Evolutionary conservation across 495 filamentous ascomycete species (phyloP).

Genomic region (Pseudomonodictys pantanalensis): DNA sequence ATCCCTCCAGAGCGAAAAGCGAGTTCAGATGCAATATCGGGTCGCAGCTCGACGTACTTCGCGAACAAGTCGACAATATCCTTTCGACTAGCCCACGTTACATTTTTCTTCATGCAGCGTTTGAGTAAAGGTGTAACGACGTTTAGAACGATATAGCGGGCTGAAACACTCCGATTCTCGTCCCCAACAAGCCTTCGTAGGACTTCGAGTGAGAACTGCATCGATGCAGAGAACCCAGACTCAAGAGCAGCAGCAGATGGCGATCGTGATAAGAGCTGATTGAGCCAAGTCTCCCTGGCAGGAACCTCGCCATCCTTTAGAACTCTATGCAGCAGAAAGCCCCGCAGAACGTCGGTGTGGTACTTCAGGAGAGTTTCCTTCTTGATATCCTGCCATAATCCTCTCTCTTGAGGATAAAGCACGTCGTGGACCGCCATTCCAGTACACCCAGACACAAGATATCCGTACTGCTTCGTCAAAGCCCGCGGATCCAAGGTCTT

Average conservation of each 20-base stretch:
- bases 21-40: background rate
- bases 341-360: constrained; percentile 11
- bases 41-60: constrained; percentile 4
- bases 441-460: constrained; percentile 14
- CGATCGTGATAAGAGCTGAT: background rate
- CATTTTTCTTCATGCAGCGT: constrained; percentile 11
- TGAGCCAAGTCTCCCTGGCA: background rate
- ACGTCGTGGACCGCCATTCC: background rate
- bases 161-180: background rate
- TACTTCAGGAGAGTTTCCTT: background rate
- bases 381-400: background rate
- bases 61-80: constrained; percentile 18
- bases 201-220: constrained; percentile 21
- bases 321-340: constrained; percentile 1
- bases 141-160: background rate
- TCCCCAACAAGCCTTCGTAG: constrained; percentile 5
- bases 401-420: background rate
- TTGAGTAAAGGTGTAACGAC: constrained; percentile 14
- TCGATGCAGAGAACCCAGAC: constrained; percentile 21
- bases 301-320: background rate
- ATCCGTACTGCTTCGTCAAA: constrained; percentile 2
- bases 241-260: background rate
- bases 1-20: background rate
- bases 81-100: constrained; percentile 1
- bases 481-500: constrained; percentile 12